Evolutionary conservation across 2,329 filamentous ascomycete species (phyloP), one percentile per base, ranked within the genome.

Genomic region (Elsinoe batatas): DNA sequence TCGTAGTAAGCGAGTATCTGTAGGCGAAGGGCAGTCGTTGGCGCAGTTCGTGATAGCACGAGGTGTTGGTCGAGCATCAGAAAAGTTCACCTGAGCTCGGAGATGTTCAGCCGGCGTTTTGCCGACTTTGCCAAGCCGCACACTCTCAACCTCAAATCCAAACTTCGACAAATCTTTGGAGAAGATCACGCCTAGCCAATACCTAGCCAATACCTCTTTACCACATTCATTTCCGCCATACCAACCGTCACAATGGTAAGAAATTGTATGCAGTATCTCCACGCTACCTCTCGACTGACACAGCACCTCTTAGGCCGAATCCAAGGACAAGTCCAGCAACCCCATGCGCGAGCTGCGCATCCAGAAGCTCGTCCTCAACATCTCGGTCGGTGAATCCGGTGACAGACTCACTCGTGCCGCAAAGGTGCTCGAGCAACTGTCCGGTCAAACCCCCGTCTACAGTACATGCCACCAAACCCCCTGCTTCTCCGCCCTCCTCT

Each of bases 291-390:
- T 49, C 11, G 44, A 49, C 35, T 37, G 12, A 37, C 13, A 51
- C 26, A 13, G 20, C n/a, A 22, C 15, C 15, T n/a, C 32, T 22
- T 18, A 51, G 53, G 38, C 53, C 32, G 53, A 55, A 20, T 17
- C 71, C 32, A 79, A 77, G 71, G 79, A 82, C 71, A 96, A 97
- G 84, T 76, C 81, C 75, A 80, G 82, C 76, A 98, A 98, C 85
- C 91, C 93, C 81, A 98, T 98, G 93, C 88, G 91, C 82, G 91
- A 98, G 82, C 88, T 97, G 75, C 89, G 90, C 82, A 93, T 96
- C 80, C 89, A 95, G 81, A 96, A 96, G 83, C 88, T 96, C 76
- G 91, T 95, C 77, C 88, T 96, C 75, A 96, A 96, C 86, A 96
- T 96, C 79, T 96, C 88, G 69, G 93, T 98, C 71, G 93, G 93